Base-by-base conservation (phyloP, 768 basidiomycete genomes). In the Roridomyces roridus region DNA sequence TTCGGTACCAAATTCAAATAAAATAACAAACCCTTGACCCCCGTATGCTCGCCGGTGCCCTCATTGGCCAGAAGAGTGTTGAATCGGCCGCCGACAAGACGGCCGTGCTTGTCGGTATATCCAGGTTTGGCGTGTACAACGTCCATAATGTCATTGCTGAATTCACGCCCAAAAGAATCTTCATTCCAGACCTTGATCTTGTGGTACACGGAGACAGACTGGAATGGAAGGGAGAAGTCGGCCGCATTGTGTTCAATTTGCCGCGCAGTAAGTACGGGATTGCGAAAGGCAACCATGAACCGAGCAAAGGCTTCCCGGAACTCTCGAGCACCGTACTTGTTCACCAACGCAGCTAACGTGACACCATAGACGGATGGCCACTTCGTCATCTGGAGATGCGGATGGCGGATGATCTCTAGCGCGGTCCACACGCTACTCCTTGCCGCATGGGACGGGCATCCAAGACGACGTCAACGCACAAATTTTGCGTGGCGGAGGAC, bases 1-100 rank as follows among this genome's bases (percentile, higher is more conserved):
- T n/a, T n/a, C n/a, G n/a, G n/a, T n/a, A n/a, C n/a, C n/a, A n/a
- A n/a, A n/a, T n/a, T n/a, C n/a, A n/a, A n/a, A n/a, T n/a, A n/a
- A n/a, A n/a, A n/a, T n/a, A n/a, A n/a, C n/a, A n/a, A n/a, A 50
- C 48, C 65, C 42, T 51, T 28, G 1, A 65, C 24, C 5, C 65
- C 65, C 10, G 47, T 55, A 20, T 51, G 28, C 15, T 35, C 12
- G 10, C 54, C 57, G 18, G 15, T 37, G 5, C 58, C 59, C 28
- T 56, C 47, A 12, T 68, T 67, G 34, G 72, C 54, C 5, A 76
- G 54, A 1, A 59, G 72, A 4, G 70, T 77, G 54, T 80, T 77
- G 63, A 77, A 79, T 4, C 70, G 55, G 1, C 56, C 69, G 4
- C 67, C 67, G 24, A 69, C 50, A 0, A 20, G 7, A 3, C 52